Evolutionary conservation across 306 rosid species (phyloP).

Genomic region (Rosa rugosa): DNA sequence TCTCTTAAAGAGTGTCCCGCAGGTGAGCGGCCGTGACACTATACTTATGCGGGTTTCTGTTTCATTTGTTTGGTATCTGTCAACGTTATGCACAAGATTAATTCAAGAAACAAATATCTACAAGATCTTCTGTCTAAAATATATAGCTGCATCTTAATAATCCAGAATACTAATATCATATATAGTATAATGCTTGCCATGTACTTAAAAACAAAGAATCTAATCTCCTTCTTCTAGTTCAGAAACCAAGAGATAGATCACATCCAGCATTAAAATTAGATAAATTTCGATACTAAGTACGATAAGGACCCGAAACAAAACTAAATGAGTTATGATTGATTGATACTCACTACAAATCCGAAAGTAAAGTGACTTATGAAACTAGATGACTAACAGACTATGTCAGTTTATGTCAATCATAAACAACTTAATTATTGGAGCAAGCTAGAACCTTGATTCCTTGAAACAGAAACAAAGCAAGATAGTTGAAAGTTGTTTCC

Average conservation of each 20-base stretch:
- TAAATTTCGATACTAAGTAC: no score
- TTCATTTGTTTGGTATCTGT: conserved; percentile 28
- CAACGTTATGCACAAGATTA: conserved; percentile 3
- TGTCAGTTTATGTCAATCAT: not conserved
- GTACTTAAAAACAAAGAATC: not conserved
- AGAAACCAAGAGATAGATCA: not conserved
- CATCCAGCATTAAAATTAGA: no score
- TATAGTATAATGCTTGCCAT: not conserved
- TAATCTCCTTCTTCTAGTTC: not conserved
- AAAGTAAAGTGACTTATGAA: no score
- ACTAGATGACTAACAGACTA: not conserved
- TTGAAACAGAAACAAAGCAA: not conserved
- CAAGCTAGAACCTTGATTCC: not conserved
- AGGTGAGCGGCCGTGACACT: no score
- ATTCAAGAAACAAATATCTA: not conserved
- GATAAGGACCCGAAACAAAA: no score
- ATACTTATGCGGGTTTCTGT: conserved; percentile 10
- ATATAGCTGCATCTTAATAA: not conserved
- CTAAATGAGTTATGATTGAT: no score
- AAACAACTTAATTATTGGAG: not conserved
- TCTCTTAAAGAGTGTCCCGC: no score
- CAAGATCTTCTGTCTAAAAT: not conserved
- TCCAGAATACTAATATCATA: not conserved
- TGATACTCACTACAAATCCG: no score
- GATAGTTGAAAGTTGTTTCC: not conserved